Conservation (phyloP, 225 moss, liverwort and hornwort genomes). For the Lunularia cruciata region DNA sequence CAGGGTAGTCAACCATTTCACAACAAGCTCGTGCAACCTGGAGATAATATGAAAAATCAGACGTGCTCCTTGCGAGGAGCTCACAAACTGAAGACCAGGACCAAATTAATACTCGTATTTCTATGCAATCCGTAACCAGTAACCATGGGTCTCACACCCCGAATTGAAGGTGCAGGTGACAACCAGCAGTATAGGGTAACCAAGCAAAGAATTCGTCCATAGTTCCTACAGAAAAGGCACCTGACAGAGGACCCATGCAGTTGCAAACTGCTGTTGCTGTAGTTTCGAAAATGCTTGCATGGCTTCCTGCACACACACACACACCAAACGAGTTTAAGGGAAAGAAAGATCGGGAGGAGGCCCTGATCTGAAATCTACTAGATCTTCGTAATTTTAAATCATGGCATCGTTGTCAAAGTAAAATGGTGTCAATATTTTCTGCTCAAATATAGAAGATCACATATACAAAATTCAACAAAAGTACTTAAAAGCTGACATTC, state of each 20-base stretch:
- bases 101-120: neutral
- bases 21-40: slow-evolving; percentile 85
- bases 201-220: neutral
- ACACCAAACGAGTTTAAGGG: too few relatives aligned
- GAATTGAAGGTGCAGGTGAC: too few relatives aligned
- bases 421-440: too few relatives aligned
- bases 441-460: too few relatives aligned
- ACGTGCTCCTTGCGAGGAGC: neutral
- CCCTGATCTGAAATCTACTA: too few relatives aligned
- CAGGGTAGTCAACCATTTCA: slow-evolving; percentile 98
- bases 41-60: slow-evolving; percentile 7
- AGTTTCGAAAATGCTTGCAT: slow-evolving; percentile 84
- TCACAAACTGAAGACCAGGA: neutral
- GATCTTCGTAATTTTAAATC: too few relatives aligned
- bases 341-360: too few relatives aligned
- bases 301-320: slow-evolving; percentile 52
- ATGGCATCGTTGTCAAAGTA: too few relatives aligned
- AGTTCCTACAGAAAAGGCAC: slow-evolving; percentile 12
- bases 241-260: slow-evolving; percentile 96
- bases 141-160: too few relatives aligned
- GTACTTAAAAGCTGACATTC: too few relatives aligned
- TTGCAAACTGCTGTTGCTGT: slow-evolving; percentile 85
- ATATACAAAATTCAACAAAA: too few relatives aligned
- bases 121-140: neutral
- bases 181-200: too few relatives aligned